Base-by-base conservation (phyloP, 2,329 filamentous ascomycete species). In the Fusarium sp. region DNA sequence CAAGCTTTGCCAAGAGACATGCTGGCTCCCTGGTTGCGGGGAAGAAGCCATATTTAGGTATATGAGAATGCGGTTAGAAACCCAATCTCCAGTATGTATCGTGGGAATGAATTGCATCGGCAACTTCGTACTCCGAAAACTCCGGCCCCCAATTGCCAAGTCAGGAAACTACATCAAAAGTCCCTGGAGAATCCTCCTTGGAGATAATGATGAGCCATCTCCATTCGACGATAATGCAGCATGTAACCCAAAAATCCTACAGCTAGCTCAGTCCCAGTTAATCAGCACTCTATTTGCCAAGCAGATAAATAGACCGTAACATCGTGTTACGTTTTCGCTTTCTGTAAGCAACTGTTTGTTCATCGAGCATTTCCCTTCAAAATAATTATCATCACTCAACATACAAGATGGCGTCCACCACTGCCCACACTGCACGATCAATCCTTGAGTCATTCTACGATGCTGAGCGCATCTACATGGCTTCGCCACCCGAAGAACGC, bases 391-490 rank as follows among this genome's bases (percentile, higher is more conserved):
- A n/a, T 18, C 6, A 7, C 26, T 15, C 18, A 42, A 6, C n/a
- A 1, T 22, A 11, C 28, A 66, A n/a, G 6, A 72, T 72, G 70
- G 30, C 53, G 1, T 15, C 70, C 24, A 13, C 50, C 26, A 41
- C 35, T 2, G 20, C 22, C 2, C 63, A 78, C 48, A 78, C 78
- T 7, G 54, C 77, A 16, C 71, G 76, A 30, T 78, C 76, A 39
- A 75, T 82, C 4, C 76, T 81, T 6, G 69, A 79, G 4, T 73
- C 74, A 39, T 82, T 82, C 75, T 82, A 82, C 56, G 76, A 74
- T 12, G 81, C 80, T 18, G 81, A 83, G 60, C 74, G 74, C 28
- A 66, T 73, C 15, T 83, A 80, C 64, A 82, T 82, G 78, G 71
- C 78, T 6, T 66, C 79, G 1, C 55, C 78, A 7, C 71, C 78